Conservation (phyloP, 768 basidiomycete genomes). For the Heimioporus sp. region DNA sequence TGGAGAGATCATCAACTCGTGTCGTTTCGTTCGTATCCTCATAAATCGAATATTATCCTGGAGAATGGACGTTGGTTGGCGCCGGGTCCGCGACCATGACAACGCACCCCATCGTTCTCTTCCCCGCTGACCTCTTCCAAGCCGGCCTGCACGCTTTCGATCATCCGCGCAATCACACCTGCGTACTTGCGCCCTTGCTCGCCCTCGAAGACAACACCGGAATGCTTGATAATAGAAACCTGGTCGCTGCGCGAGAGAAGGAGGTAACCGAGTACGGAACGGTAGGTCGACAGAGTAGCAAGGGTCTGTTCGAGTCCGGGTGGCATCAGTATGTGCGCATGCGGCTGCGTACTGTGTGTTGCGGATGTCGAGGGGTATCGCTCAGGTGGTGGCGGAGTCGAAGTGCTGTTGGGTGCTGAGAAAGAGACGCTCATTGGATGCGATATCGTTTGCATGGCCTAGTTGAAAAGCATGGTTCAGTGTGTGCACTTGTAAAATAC, state of each 20-base stretch:
- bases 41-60: slow-evolving; percentile 88
- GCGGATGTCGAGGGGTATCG: slow-evolving; percentile 11
- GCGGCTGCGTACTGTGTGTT: slow-evolving; percentile 13
- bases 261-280: slow-evolving; percentile 85
- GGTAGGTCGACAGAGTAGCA: slow-evolving; percentile 70
- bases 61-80: neutral
- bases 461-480: slow-evolving; percentile 11
- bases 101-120: slow-evolving; percentile 56
- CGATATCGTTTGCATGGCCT: slow-evolving; percentile 10
- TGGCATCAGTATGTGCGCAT: slow-evolving; percentile 40
- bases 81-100: neutral
- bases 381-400: slow-evolving; percentile 1
- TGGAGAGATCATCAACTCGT: slow-evolving; percentile 94
- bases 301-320: slow-evolving; percentile 86
- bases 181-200: slow-evolving; percentile 80
- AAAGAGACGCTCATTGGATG: slow-evolving; percentile 15
- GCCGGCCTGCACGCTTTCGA: slow-evolving; percentile 74
- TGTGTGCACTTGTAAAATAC: neutral
- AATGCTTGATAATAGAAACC: slow-evolving; percentile 78
- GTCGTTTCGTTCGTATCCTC: slow-evolving; percentile 86
- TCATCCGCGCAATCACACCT: slow-evolving; percentile 66
- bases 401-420: neutral
- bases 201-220: slow-evolving; percentile 83
- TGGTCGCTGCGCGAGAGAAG: slow-evolving; percentile 73
- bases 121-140: slow-evolving; percentile 73